A percentile compares a stretch with the other conserved stretches of the same genome.
Conservation (phyloP, 2,329 filamentous ascomycete genomes). For the Davidsoniella australis region DNA sequence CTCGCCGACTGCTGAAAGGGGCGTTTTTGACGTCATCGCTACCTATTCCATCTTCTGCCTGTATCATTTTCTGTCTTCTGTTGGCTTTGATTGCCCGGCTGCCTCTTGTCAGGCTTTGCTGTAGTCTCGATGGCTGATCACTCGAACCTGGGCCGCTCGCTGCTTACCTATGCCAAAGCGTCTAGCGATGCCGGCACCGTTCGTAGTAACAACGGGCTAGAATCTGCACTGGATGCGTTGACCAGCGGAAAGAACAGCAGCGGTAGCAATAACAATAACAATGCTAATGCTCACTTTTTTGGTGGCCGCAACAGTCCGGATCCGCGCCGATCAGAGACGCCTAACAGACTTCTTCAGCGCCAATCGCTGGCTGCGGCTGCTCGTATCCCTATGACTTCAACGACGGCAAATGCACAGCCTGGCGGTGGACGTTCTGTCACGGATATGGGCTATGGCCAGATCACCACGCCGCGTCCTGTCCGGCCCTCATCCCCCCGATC, state of each 20-base stretch:
- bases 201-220: constrained; percentile 4
- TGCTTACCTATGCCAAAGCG: constrained; percentile 10
- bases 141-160: constrained; percentile 5
- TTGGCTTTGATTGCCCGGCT: too few species aligned
- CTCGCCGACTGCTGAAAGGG: too few species aligned
- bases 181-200: constrained; percentile 7
- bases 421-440: background rate
- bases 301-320: constrained; percentile 5
- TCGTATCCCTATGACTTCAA: constrained; percentile 5
- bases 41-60: too few species aligned
- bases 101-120: background rate
- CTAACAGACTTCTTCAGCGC: constrained; percentile 4
- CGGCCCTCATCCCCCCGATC: constrained; percentile 8
- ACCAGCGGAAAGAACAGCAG: constrained; percentile 2
- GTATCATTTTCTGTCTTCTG: too few species aligned
- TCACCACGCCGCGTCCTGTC: constrained; percentile 1
- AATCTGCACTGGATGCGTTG: constrained; percentile 8
- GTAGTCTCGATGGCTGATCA: constrained; percentile 5
- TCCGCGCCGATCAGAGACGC: constrained; percentile 7
- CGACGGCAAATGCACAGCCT: background rate
- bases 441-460: background rate
- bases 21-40: too few species aligned
- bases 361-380: constrained; percentile 7
- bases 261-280: background rate
- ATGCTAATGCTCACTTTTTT: background rate